Evolutionary conservation across 1,284 basidiomycete species (phyloP).

Genomic region (Moesziomyces parantarcticus): DNA sequence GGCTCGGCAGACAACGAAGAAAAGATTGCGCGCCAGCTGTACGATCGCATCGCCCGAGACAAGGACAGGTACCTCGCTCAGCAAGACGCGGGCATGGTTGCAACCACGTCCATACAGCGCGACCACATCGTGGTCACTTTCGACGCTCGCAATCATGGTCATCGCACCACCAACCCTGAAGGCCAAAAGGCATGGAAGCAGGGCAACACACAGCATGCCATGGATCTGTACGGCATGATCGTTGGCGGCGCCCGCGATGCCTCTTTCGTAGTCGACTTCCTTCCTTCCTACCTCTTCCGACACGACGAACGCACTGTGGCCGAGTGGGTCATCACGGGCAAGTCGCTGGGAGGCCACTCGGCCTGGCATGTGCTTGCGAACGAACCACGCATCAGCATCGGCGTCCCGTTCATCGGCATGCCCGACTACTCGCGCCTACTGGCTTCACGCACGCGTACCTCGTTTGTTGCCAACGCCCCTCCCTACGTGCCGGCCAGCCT

Average conservation of each 20-base stretch:
- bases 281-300: conserved; percentile 82
- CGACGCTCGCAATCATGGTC: conserved; percentile 68
- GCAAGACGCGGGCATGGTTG: conserved; percentile 19
- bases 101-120: conserved; percentile 24
- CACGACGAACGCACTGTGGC: conserved; percentile 75
- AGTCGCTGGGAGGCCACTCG: conserved; percentile 82
- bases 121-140: conserved; percentile 67
- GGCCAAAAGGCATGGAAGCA: conserved; percentile 68
- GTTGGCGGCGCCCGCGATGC: conserved; percentile 80
- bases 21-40: conserved; percentile 57
- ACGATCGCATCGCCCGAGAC: conserved; percentile 45
- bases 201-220: conserved; percentile 59
- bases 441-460: conserved; percentile 51
- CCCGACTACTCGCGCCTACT: conserved; percentile 74
- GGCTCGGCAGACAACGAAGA: conserved; percentile 60
- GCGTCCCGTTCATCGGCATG: conserved; percentile 80
- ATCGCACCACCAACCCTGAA: conserved; percentile 58
- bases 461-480: conserved; percentile 55
- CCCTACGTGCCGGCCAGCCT: conserved; percentile 59
- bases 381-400: conserved; percentile 78
- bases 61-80: conserved; percentile 12
- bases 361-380: conserved; percentile 76
- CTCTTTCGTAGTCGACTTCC: conserved; percentile 82
- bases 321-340: conserved; percentile 77
- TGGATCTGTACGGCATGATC: conserved; percentile 68